phyloP scores from a whole-genome alignment of 371 early-diverging fungal species.

The Haplosporangium sp. region DNA sequence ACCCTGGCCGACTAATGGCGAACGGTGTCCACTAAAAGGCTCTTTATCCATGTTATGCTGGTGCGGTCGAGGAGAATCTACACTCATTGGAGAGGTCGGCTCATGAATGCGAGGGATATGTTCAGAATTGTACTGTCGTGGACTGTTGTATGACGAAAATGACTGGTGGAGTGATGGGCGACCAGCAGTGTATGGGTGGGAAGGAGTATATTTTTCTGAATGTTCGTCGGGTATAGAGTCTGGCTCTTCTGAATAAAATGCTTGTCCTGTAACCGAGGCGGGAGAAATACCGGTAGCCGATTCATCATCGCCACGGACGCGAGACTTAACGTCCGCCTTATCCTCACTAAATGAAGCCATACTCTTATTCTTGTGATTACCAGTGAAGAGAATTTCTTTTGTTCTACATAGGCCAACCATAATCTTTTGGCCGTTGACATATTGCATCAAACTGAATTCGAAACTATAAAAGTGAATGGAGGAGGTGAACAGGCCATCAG shows the following conservation, averaged over 20 bases:
- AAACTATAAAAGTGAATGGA: slow-evolving; percentile 20
- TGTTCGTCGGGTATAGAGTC: slow-evolving; percentile 48
- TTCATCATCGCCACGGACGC: slow-evolving; percentile 34
- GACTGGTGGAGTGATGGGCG: slow-evolving; percentile 24
- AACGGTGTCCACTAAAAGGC: slow-evolving; percentile 21
- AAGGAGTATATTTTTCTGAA: slow-evolving; percentile 22
- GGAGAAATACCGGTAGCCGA: slow-evolving; percentile 9
- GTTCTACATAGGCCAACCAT: slow-evolving; percentile 49
- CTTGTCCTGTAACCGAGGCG: slow-evolving; percentile 39
- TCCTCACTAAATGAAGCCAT: slow-evolving; percentile 55
- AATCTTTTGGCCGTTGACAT: slow-evolving; percentile 38
- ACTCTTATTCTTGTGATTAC: slow-evolving; percentile 56
- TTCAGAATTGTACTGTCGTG: slow-evolving; percentile 18
- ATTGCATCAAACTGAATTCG: slow-evolving; percentile 48
- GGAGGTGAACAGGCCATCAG: not conserved
- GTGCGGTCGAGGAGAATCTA: slow-evolving; percentile 10
- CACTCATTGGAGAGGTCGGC: slow-evolving; percentile 17
- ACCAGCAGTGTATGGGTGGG: slow-evolving; percentile 7
- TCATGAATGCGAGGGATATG: slow-evolving; percentile 46
- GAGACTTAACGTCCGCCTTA: slow-evolving; percentile 34
- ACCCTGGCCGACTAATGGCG: slow-evolving; percentile 16
- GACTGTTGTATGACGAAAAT: slow-evolving; percentile 15
- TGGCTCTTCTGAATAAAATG: slow-evolving; percentile 47
- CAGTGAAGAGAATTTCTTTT: slow-evolving; percentile 53
- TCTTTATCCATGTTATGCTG: slow-evolving; percentile 30